phyloP scores from a whole-genome alignment of 2,329 filamentous ascomycete genomes.

The Sporothrix inflata region DNA sequence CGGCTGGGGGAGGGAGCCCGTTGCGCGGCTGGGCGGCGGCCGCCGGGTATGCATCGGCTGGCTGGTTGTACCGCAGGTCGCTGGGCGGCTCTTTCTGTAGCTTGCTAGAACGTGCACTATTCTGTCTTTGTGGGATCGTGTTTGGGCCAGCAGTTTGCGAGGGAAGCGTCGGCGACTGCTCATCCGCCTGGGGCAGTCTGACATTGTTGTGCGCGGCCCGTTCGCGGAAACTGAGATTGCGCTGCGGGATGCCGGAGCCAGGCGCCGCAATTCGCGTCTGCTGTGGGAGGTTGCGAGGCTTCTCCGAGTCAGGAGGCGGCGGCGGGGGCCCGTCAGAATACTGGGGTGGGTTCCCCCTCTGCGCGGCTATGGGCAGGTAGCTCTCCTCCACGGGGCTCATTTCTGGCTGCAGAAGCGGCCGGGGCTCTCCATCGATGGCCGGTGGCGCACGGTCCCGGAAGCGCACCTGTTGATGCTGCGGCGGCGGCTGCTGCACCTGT shows the following conservation, averaged over 20 bases:
- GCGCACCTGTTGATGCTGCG: slow-evolving; percentile 39
- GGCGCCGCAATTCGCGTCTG: slow-evolving; percentile 33
- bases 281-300: slow-evolving; percentile 35
- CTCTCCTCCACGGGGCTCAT: slow-evolving; percentile 32
- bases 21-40: slow-evolving; percentile 19
- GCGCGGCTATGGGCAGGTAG: slow-evolving; percentile 29
- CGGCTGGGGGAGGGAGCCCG: slow-evolving; percentile 19
- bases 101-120: slow-evolving; percentile 56
- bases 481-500: slow-evolving; percentile 24
- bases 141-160: slow-evolving; percentile 39
- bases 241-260: slow-evolving; percentile 50
- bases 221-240: slow-evolving; percentile 65
- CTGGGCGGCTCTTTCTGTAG: slow-evolving; percentile 60
- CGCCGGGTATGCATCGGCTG: not conserved
- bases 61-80: slow-evolving; percentile 50
- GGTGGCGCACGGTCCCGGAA: slow-evolving; percentile 40
- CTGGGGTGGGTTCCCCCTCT: slow-evolving; percentile 39
- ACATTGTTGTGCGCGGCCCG: slow-evolving; percentile 53
- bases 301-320: slow-evolving; percentile 35
- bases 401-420: slow-evolving; percentile 35
- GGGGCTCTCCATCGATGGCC: slow-evolving; percentile 37
- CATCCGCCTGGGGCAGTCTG: slow-evolving; percentile 40
- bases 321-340: slow-evolving; percentile 39
- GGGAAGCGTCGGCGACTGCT: not conserved
- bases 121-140: slow-evolving; percentile 24